Percentiles rank a stretch among this genome's conserved stretches.
Conservation (phyloP, 805 yeast genomes). For the Saccharomycopsis microspora region DNA sequence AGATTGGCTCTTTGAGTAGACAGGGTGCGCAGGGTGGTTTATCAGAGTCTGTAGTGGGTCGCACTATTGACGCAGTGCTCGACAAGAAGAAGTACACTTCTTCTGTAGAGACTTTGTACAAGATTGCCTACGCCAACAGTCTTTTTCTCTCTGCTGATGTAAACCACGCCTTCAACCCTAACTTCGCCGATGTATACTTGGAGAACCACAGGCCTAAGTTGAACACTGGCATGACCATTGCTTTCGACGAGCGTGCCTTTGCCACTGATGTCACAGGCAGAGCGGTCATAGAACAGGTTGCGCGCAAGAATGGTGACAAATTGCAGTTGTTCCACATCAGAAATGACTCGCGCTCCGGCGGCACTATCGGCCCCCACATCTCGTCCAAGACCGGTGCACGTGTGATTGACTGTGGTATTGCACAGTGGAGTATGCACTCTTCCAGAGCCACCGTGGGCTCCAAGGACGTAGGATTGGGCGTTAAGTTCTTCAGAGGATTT, state of each 20-base stretch:
- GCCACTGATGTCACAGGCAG: constrained; percentile 71
- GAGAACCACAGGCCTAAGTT: constrained; percentile 75
- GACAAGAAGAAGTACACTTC: constrained; percentile 17
- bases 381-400: constrained; percentile 58
- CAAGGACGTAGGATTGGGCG: constrained; percentile 65
- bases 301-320: constrained; percentile 48
- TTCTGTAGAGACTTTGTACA: constrained; percentile 21
- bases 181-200: constrained; percentile 54
- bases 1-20: constrained; percentile 69
- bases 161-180: constrained; percentile 72
- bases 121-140: constrained; percentile 56
- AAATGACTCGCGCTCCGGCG: constrained; percentile 78
- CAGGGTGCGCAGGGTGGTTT: constrained; percentile 78
- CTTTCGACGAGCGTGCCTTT: constrained; percentile 73
- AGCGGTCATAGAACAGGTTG: constrained; percentile 62
- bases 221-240: constrained; percentile 61
- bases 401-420: constrained; percentile 72
- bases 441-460: constrained; percentile 75
- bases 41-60: constrained; percentile 49
- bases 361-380: constrained; percentile 74
- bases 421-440: constrained; percentile 81
- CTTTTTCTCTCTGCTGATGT: constrained; percentile 79
- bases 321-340: constrained; percentile 80
- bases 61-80: constrained; percentile 32
- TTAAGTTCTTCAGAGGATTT: constrained; percentile 61